Base-by-base conservation (phyloP, 2,329 filamentous ascomycete species). In the Fusarium sp. region DNA sequence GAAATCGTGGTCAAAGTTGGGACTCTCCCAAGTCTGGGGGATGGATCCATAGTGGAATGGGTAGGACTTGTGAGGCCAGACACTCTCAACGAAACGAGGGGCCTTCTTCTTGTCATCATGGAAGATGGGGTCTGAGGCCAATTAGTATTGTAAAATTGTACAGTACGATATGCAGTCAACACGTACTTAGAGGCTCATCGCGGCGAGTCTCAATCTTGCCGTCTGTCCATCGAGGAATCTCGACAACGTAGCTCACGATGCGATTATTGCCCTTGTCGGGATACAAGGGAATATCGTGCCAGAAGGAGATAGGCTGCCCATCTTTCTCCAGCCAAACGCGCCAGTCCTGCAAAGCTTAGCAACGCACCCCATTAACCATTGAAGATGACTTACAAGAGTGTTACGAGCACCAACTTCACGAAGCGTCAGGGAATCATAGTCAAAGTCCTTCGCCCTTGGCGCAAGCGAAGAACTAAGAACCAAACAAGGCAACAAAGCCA, bases 1-100 rank as follows among this genome's bases (percentile, higher is more conserved):
- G 59, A 83, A 82, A 24, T 79, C 75, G 51, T 85, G 83, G 24
- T 82, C 71, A 41, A 81, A 78, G 66, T 84, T 85, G 28, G 83
- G 82, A 56, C 81, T 82, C 74, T 85, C 84, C 84, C 84, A 85
- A 0, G 84, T 85, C 70, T 85, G 84, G 1, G 84, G 84, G 26
- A 85, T 83, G 9, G 83, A 84, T 0, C 84, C 84, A 55, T 85
- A 85, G 32, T 82, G 78, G 69, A 85, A 84, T 0, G 83, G 84
- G 42, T 85, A 85, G 0, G 82, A 79, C 75, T 82, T 84, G 75
- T 85, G 83, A 42, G 84, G 84, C 82, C 83, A 85, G 15, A 85
- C 79, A 32, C 79, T 84, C 57, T 83, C 81, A 18, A 85, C 83
- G 28, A 83, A 85, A 30, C 84, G 79, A 20, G 80, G 81, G 38